phyloP scores from a whole-genome alignment of 345 rosid genomes.

The Salix udensis region DNA sequence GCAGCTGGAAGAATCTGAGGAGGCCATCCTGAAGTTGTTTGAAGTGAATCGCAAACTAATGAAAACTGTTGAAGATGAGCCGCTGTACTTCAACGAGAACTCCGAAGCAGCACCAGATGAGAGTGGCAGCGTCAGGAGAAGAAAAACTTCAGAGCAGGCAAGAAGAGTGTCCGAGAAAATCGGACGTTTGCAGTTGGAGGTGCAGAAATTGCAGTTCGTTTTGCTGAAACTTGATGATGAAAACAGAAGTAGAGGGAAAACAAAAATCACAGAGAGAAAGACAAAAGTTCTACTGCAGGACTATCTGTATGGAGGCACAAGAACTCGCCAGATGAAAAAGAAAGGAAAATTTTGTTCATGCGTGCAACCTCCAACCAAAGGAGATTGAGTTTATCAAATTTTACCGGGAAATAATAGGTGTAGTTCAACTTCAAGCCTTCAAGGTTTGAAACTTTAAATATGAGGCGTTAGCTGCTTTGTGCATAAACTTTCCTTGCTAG shows the following conservation, averaged over 20 bases:
- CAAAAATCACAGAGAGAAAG: conserved; percentile 43
- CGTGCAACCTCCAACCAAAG: conserved; percentile 59
- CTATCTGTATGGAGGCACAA: conserved; percentile 58
- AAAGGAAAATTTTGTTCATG: conserved; percentile 71
- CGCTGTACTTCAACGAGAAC: conserved; percentile 41
- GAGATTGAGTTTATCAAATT: conserved; percentile 37
- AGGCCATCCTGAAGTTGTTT: conserved; percentile 53
- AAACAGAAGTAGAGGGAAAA: conserved; percentile 47
- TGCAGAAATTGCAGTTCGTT: conserved; percentile 79
- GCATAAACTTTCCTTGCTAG: conserved; percentile 24
- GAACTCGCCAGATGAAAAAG: conserved; percentile 43
- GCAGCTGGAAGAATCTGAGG: conserved; percentile 79
- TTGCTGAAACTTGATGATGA: conserved; percentile 66
- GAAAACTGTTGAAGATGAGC: conserved; percentile 48
- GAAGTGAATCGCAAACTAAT: conserved; percentile 54
- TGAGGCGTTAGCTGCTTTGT: conserved; percentile 23
- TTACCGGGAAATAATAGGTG: conserved; percentile 3
- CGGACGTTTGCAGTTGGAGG: conserved; percentile 80
- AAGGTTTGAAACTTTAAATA: not conserved
- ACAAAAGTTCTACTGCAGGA: conserved; percentile 73
- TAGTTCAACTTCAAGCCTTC: conserved; percentile 5
- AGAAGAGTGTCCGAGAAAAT: conserved; percentile 81
- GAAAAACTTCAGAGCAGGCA: conserved; percentile 65
- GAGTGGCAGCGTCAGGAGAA: conserved; percentile 38
- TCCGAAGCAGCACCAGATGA: conserved; percentile 45